Evolutionary conservation across 345 rosid species (phyloP).

Genomic region (Moringa oleifera): DNA sequence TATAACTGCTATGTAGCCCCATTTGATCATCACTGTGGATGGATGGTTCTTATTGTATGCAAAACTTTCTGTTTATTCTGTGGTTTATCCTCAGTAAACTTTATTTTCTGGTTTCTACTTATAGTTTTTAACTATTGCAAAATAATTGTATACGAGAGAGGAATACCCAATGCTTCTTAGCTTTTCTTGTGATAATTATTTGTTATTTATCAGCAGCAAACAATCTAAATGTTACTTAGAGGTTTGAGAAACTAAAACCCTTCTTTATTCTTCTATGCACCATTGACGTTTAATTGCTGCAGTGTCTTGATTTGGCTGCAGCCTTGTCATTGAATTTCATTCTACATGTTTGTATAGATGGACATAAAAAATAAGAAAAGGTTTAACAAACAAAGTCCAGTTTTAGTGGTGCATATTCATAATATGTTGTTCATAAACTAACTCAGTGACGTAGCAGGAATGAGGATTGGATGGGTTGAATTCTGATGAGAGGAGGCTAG

Average conservation of each 20-base stretch:
- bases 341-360: too few relatives aligned
- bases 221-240: not conserved
- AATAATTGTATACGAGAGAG: conserved; percentile 92
- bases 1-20: conserved; percentile 90
- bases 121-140: conserved; percentile 36
- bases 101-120: not conserved
- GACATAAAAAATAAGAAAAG: too few relatives aligned
- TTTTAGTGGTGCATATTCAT: too few relatives aligned
- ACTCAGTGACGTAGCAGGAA: too few relatives aligned
- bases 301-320: not conserved
- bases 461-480: too few relatives aligned
- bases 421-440: too few relatives aligned
- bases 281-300: not conserved
- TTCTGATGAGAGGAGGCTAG: too few relatives aligned
- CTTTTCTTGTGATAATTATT: conserved; percentile 89
- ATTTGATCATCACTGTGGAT: conserved; percentile 96
- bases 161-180: conserved; percentile 81
- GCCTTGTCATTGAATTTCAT: not conserved
- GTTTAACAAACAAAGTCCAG: too few relatives aligned
- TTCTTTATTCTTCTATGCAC: not conserved
- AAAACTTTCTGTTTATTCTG: not conserved
- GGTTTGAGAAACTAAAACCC: too few relatives aligned
- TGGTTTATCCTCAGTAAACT: not conserved
- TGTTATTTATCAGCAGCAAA: not conserved
- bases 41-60: conserved; percentile 63